Conservation (phyloP, 345 rosid species). For the Linum trigynum region DNA sequence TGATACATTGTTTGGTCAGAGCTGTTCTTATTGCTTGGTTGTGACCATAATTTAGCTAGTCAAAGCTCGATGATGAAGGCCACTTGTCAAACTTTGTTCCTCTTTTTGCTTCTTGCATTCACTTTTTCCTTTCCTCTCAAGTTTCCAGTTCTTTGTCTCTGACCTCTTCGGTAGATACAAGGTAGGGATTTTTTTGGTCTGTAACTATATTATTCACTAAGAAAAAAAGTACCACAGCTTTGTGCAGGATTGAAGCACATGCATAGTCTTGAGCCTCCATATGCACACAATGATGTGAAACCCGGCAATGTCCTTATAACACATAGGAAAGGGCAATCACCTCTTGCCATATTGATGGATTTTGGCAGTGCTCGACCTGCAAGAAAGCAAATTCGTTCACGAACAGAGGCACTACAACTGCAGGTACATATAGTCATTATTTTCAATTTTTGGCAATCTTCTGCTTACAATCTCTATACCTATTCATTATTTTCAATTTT, state of each 20-base stretch:
- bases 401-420: slow-evolving; percentile 81
- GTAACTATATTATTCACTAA: slow-evolving; percentile 3
- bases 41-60: neutral
- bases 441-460: neutral
- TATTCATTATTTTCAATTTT: neutral
- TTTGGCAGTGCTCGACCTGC: slow-evolving; percentile 93
- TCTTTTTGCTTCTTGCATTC: neutral
- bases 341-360: slow-evolving; percentile 91
- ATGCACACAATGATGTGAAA: slow-evolving; percentile 98
- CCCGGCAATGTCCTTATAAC: slow-evolving; percentile 86
- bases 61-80: neutral
- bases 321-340: slow-evolving; percentile 70
- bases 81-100: neutral
- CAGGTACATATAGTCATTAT: slow-evolving; percentile 43
- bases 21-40: no score
- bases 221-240: slow-evolving; percentile 43
- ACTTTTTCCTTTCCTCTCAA: neutral
- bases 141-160: neutral
- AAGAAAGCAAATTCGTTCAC: slow-evolving; percentile 75
- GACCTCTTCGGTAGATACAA: neutral
- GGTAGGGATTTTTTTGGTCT: neutral
- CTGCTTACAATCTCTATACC: neutral
- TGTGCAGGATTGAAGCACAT: slow-evolving; percentile 96
- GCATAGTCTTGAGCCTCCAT: slow-evolving; percentile 87
- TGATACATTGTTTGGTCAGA: no score